Conservation (phyloP, 805 yeast species). For the Starmerella etchellsii region DNA sequence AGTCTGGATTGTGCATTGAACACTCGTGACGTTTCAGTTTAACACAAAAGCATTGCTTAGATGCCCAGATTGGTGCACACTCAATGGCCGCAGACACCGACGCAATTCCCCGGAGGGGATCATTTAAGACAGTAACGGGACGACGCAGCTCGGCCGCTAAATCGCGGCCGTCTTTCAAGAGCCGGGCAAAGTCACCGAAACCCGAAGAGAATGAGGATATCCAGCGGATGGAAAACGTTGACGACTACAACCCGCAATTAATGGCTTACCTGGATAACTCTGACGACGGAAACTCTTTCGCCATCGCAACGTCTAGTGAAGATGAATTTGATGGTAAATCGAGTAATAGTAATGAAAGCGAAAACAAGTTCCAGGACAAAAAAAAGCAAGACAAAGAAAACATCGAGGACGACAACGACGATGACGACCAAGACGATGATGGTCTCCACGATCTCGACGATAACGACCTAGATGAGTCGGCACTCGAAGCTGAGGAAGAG, state of each 20-base stretch:
- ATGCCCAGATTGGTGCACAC: too few species aligned
- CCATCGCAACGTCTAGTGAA: constrained; percentile 18
- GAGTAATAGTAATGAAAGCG: constrained; percentile 36
- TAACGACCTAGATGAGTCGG: constrained; percentile 24
- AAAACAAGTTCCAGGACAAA: constrained; percentile 16
- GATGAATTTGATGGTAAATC: constrained; percentile 24
- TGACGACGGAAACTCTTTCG: constrained; percentile 11
- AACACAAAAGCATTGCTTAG: too few species aligned
- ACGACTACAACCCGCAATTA: constrained; percentile 9
- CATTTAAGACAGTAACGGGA: too few species aligned
- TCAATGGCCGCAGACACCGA: too few species aligned
- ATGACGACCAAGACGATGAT: constrained; percentile 32
- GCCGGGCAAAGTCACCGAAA: too few species aligned
- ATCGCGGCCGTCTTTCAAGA: too few species aligned
- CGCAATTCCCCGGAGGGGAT: too few species aligned
- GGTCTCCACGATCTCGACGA: constrained; percentile 13
- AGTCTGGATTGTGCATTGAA: too few species aligned
- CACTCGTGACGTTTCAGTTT: too few species aligned
- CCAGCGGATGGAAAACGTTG: constrained; percentile 3
- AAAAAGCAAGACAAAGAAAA: too few species aligned
- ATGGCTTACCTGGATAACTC: constrained; percentile 7
- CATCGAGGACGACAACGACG: constrained; percentile 25
- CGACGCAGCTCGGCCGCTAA: too few species aligned
- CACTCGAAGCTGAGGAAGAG: constrained; percentile 30
- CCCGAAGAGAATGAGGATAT: constrained; percentile 6